Conservation (phyloP, 2,329 filamentous ascomycete genomes). For the Fusarium sororula region DNA sequence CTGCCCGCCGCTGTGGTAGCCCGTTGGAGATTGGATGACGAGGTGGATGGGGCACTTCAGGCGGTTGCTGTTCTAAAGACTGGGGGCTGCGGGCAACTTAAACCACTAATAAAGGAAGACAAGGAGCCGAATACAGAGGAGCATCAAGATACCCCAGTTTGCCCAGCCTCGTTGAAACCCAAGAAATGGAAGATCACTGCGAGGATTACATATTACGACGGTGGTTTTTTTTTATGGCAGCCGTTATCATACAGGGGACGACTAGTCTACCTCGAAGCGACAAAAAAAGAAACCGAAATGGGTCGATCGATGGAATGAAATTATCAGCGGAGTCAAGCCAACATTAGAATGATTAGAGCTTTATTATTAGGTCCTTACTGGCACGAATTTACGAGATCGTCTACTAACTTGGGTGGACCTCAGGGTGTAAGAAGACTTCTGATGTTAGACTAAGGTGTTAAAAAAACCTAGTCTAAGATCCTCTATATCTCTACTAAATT, state of each 20-base stretch:
- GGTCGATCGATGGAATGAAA: constrained; percentile 17
- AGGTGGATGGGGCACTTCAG: constrained; percentile 22
- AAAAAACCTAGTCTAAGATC: no score
- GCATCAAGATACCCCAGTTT: constrained; percentile 15
- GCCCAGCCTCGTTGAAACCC: constrained; percentile 23
- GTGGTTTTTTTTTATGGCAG: neutral
- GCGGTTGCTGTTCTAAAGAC: neutral
- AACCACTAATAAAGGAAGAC: constrained; percentile 8
- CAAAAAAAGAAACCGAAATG: neutral
- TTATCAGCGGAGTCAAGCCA: constrained; percentile 27
- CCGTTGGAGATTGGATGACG: constrained; percentile 38
- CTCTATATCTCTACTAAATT: no score
- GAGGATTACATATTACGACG: neutral
- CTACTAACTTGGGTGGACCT: neutral
- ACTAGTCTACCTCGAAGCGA: neutral
- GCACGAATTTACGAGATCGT: constrained; percentile 25
- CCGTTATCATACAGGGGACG: neutral
- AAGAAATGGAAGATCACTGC: neutral
- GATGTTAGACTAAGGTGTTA: no score
- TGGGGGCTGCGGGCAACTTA: neutral
- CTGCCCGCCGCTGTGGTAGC: neutral
- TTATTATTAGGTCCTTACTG: constrained; percentile 4
- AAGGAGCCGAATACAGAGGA: constrained; percentile 13
- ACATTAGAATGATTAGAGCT: neutral
- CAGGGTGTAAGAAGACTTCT: no score